Base-by-base conservation (phyloP, 176 grass and related monocot species). In the Lolium perenne region DNA sequence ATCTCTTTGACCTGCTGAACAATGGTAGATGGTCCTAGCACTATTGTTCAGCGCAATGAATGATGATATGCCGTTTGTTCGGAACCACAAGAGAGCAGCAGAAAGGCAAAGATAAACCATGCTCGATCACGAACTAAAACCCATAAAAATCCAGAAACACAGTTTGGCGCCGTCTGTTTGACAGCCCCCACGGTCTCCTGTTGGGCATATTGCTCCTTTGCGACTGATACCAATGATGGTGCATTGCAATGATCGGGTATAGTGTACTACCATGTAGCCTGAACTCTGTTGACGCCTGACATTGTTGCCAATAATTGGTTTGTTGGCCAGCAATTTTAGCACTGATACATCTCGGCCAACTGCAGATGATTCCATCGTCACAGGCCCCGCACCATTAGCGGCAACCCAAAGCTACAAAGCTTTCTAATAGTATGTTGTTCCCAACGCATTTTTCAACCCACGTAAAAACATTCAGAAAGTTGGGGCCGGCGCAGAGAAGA, bases 241-340 rank as follows among this genome's bases (percentile, higher is more conserved):
- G 40, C 68, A 21, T 8, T 10, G 72, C 72, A 75, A 53, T 75
- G 5, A 75, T 75, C 72, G 22, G n/a, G n/a, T n/a, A n/a, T n/a
- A n/a, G 49, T 1, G 71, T 17, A 25, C 35, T 62, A 40, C 4
- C 40, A 71, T 41, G 77, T 22, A 78, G 45, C 14, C 72, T 74
- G 71, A 50, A 26, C 7, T 5, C 12, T 74, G 7, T 25, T 50
- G 43, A 50, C 46, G 22, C 13, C 46, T 49, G 46, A 2, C 71
- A 48, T 25, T 73, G 12, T 74, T 50, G 45, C 71, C 72, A 75
- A 75, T 75, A 75, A 75, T 75, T 75, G 46, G 72, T 50, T 50
- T 10, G 21, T 4, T 68, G 15, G 15, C 21, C 14, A 74, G 21
- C 71, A 48, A 26, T 74, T 48, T 22, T 46, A 12, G 12, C 17